Conservation (phyloP, 2,329 filamentous ascomycete species). For the Epicoccum nigrum region DNA sequence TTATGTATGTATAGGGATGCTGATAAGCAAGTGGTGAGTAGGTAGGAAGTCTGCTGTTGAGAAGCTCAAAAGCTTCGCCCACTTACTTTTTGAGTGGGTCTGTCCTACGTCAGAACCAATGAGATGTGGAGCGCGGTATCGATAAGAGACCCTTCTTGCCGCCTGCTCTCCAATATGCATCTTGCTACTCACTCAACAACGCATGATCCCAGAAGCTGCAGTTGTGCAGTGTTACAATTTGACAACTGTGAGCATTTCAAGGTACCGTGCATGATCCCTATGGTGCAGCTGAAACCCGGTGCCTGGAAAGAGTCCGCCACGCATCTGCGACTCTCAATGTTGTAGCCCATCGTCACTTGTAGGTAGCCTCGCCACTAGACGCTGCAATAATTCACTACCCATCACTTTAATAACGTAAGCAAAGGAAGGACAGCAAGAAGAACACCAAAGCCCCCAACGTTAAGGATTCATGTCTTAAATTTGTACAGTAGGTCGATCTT, state of each 20-base stretch:
- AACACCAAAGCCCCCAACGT: too few species aligned
- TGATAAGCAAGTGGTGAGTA: constrained; percentile 10
- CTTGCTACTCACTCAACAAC: constrained; percentile 7
- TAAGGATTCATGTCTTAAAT: too few species aligned
- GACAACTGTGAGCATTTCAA: not conserved
- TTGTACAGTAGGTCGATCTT: too few species aligned
- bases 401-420: too few species aligned
- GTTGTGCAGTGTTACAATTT: not conserved
- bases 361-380: too few species aligned
- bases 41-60: constrained; percentile 17
- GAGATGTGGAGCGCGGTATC: constrained; percentile 8
- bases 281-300: too few species aligned
- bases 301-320: too few species aligned
- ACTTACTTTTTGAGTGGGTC: constrained; percentile 12
- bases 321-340: too few species aligned
- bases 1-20: constrained; percentile 4
- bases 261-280: too few species aligned
- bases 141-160: constrained; percentile 4
- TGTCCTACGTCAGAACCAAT: constrained; percentile 18
- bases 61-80: constrained; percentile 1
- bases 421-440: too few species aligned
- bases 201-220: constrained; percentile 4
- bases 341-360: too few species aligned
- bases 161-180: not conserved
- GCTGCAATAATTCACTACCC: too few species aligned